A percentile compares a stretch with the other conserved stretches of the same genome.
Conservation (phyloP, 371 early-diverging fungal species). For the Capniomyces stellatus region DNA sequence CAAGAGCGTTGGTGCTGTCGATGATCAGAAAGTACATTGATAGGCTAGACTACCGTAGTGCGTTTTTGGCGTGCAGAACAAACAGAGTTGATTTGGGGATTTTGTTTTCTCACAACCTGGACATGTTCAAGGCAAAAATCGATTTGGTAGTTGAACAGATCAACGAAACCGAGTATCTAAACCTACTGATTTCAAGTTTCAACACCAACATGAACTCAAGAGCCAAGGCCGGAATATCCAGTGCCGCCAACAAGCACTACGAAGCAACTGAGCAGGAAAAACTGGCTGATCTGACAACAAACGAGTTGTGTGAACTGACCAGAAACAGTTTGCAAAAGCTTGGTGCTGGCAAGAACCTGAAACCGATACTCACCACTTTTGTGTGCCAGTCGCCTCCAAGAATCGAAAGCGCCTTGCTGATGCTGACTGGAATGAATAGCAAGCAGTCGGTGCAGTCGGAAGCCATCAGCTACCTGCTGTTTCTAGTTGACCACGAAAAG, state of each 20-base stretch:
- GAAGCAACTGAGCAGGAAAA: neutral
- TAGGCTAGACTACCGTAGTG: slow-evolving; percentile 50
- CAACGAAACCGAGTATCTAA: slow-evolving; percentile 66
- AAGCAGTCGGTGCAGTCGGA: slow-evolving; percentile 37
- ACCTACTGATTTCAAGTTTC: slow-evolving; percentile 71
- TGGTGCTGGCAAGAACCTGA: slow-evolving; percentile 46
- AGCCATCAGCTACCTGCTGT: slow-evolving; percentile 78
- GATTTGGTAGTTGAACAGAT: slow-evolving; percentile 55
- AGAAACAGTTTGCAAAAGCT: slow-evolving; percentile 37
- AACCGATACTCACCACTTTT: slow-evolving; percentile 68
- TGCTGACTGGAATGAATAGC: slow-evolving; percentile 40
- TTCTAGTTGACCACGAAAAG: slow-evolving; percentile 67
- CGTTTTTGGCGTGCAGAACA: slow-evolving; percentile 67
- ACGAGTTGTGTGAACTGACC: slow-evolving; percentile 54
- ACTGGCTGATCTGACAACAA: slow-evolving; percentile 36
- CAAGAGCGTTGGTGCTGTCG: slow-evolving; percentile 76
- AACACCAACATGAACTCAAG: slow-evolving; percentile 24
- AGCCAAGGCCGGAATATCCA: too few relatives aligned
- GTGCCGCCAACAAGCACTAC: neutral
- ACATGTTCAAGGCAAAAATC: slow-evolving; percentile 44
- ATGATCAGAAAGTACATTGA: slow-evolving; percentile 52
- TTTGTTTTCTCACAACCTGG: slow-evolving; percentile 56
- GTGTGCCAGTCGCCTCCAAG: slow-evolving; percentile 70
- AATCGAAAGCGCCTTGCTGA: slow-evolving; percentile 55
- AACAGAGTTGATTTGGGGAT: slow-evolving; percentile 89